Evolutionary conservation across 176 grass and related monocot genomes (phyloP), one percentile per base, ranked within the genome.

Genomic region (Tillandsia leiboldiana): DNA sequence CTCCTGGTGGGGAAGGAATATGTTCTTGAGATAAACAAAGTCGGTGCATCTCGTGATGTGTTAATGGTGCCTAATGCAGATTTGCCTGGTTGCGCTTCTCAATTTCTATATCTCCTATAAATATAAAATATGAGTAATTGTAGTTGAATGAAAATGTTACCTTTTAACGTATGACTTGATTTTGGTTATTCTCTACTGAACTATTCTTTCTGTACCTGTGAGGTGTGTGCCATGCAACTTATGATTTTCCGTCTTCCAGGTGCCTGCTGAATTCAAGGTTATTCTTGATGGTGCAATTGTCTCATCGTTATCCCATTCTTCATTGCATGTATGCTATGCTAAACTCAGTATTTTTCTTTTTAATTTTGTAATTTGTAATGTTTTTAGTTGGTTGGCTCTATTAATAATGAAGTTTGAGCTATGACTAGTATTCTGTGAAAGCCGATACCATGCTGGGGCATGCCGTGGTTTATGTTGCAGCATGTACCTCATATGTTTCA

Each of bases 201-300:
- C 6, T 56, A 56, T 56, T 12, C 15, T 56, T 56, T n/a, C 8
- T 15, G 0, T 59, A 17, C 54, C 54, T 59, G n/a, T 59, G n/a
- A 58, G 3, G 20, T 65, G 51, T 23, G 50, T 70, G 24, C 52
- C 74, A 59, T 81, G 64, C 53, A 27, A 72, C 77, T 50, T 64
- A 73, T 75, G 70, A 71, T 79, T 51, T 78, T 10, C 24, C 56
- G 33, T 82, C 13, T 18, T 82, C 67, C 78, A 96, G 92, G 94
- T 97, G 77, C 86, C 94, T 64, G 51, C 65, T 78, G 86, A 97
- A 81, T 97, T 97, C 74, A 97, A 92, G 82, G 82, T 92, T 76
- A 63, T 97, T 65, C 94, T 97, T 70, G 94, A 97, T 85, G 87
- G 92, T 72, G 92, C 94, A 81, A 86, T 92, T 65, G 86, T 97